Evolutionary conservation across 2,329 filamentous ascomycete genomes (phyloP), one percentile per base, ranked within the genome.

Genomic region (Blumeria hordei): DNA sequence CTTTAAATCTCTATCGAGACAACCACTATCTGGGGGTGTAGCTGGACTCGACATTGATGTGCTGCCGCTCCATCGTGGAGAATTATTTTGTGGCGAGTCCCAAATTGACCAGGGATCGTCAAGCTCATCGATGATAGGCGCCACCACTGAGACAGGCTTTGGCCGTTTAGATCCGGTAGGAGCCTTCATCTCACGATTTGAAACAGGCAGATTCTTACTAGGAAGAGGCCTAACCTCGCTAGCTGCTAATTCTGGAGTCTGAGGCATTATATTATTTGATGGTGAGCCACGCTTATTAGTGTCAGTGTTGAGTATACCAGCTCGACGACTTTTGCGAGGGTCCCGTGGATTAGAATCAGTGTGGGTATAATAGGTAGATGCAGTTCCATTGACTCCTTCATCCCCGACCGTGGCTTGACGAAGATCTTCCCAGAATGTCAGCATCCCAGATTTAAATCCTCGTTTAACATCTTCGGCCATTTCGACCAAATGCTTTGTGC

Each of bases 371-470:
- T 58, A 45, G 52, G 57, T 55, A 39, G 60, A 61, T 11, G 58
- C 58, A 21, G 58, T 58, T 44, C 78, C 81, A 57, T 73, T 79
- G 59, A 87, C 78, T 14, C 81, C 85, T 69, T 98, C 92, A 55
- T 98, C 92, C 28, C 92, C 92, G 6, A 98, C 88, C 0, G 92
- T 94, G 12, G 90, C 93, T 68, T 96, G 92, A 60, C 88, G 77
- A 51, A 98, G 79, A 65, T 98, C 92, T 66, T 96, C 92, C 57
- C 94, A 80, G 68, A 98, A 98, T 1, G 86, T 94, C 79, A 85
- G 88, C 52, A 98, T 70, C 1, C 92, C 90, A 16, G 45, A 18
- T 16, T 54, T 54, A 54, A 92, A 79, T 21, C 47, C 47, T 35
- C 35, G 28, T 65, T 82, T 86, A 67, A 98, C 80, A 68, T 95